Conservation (phyloP, 1,139 yeast genomes). For the Candida anutae region DNA sequence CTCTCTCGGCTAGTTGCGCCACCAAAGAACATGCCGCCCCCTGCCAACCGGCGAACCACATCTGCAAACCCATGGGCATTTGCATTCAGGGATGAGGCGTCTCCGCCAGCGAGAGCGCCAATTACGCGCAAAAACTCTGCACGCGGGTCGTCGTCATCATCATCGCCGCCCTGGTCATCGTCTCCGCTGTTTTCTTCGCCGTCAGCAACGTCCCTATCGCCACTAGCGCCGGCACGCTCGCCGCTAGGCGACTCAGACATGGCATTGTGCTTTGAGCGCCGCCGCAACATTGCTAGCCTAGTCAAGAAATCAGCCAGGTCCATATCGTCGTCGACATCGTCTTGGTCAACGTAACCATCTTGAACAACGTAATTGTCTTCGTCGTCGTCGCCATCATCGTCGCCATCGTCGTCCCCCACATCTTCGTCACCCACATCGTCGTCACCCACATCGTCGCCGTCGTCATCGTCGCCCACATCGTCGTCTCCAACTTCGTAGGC, state of each 20-base stretch:
- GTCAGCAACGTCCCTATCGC: constrained; percentile 12
- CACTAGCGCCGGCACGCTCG: constrained; percentile 8
- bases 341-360: constrained; percentile 11
- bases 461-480: constrained; percentile 6
- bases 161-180: constrained; percentile 9
- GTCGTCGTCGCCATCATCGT: constrained; percentile 12
- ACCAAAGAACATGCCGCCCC: constrained; percentile 30
- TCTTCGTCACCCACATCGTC: constrained; percentile 2
- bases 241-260: constrained; percentile 1
- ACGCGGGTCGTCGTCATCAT: constrained; percentile 17
- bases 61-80: constrained; percentile 20
- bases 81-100: constrained; percentile 8
- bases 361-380: constrained; percentile 11
- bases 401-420: constrained; percentile 7
- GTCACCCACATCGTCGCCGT: constrained; percentile 1
- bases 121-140: constrained; percentile 23
- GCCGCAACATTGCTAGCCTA: constrained; percentile 11
- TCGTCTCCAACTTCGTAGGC: constrained; percentile 11
- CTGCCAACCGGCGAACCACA: constrained; percentile 30
- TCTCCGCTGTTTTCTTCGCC: constrained; percentile 14
- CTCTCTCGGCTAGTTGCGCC: constrained; percentile 13
- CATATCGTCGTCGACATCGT: constrained; percentile 9
- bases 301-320: constrained; percentile 19
- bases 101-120: constrained; percentile 13
- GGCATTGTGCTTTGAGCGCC: constrained; percentile 1